Conservation (phyloP, 2,329 filamentous ascomycete species). For the Cadophora malorum region DNA sequence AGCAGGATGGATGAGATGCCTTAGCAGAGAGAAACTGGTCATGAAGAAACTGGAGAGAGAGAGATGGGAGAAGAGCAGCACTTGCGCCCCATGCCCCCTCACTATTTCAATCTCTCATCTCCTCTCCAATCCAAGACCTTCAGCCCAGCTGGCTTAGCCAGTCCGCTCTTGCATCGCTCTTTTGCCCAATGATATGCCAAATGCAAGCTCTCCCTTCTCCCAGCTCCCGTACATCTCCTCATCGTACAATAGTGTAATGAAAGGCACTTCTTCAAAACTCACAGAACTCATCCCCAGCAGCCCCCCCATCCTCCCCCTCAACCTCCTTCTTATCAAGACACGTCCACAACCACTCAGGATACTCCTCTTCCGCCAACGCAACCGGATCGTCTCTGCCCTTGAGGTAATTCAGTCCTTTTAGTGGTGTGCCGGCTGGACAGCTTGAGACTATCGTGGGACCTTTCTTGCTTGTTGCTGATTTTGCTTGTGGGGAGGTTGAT, state of each 20-base stretch:
- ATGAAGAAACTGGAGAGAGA: neutral
- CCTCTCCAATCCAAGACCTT: neutral
- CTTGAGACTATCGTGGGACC: conserved; percentile 28
- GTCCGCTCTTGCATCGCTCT: neutral
- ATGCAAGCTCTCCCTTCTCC: neutral
- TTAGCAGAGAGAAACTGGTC: neutral
- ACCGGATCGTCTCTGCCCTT: conserved; percentile 77
- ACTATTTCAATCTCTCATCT: neutral
- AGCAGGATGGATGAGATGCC: no score
- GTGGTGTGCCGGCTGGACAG: conserved; percentile 66
- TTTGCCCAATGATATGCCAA: neutral
- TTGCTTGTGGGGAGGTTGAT: neutral
- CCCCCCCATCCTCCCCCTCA: conserved; percentile 54
- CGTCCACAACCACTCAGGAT: conserved; percentile 82
- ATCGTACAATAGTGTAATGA: neutral
- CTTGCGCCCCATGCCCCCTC: neutral
- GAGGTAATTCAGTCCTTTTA: conserved; percentile 78
- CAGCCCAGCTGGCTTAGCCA: neutral
- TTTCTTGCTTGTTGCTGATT: neutral
- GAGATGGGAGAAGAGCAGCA: neutral
- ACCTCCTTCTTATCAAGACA: conserved; percentile 66
- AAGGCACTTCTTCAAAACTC: conserved; percentile 48
- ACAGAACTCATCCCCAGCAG: conserved; percentile 79
- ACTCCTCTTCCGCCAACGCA: conserved; percentile 75
- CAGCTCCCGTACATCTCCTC: neutral